Conservation (phyloP, 805 yeast species). For the Candida sithepensis region DNA sequence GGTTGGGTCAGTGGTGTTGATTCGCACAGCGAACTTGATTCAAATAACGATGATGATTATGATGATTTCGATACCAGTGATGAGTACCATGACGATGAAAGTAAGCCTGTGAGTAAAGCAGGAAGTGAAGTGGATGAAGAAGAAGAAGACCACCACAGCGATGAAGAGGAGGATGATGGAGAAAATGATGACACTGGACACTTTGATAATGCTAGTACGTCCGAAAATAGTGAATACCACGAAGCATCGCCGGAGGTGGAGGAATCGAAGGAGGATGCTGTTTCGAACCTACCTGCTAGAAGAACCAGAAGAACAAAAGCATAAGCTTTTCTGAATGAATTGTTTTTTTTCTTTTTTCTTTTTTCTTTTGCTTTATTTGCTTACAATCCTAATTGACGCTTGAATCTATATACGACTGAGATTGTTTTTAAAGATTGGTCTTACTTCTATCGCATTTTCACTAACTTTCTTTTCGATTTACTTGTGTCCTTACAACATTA, state of each 20-base stretch:
- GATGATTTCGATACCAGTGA: conserved; percentile 14
- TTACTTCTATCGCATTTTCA: no score
- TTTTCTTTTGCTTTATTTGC: no score
- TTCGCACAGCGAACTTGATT: conserved; percentile 24
- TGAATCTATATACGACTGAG: no score
- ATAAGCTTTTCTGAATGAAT: neutral
- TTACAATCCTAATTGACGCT: no score
- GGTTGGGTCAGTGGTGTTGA: conserved; percentile 31
- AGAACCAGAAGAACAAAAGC: neutral
- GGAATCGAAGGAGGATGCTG: neutral
- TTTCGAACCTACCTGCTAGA: neutral
- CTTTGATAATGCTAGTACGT: neutral
- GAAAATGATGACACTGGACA: neutral
- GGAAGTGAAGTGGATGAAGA: conserved; percentile 6
- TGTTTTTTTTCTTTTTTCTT: no score
- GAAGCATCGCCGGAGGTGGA: neutral
- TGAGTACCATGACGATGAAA: conserved; percentile 5
- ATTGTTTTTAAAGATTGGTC: no score
- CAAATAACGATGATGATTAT: conserved; percentile 14
- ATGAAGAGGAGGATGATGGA: neutral
- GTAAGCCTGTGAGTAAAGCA: neutral
- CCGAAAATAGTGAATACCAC: neutral
- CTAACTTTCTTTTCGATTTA: no score
- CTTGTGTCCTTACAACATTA: no score
- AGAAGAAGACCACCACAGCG: neutral